phyloP scores from a whole-genome alignment of 2,329 filamentous ascomycete species.

The Colletotrichum sp. region DNA sequence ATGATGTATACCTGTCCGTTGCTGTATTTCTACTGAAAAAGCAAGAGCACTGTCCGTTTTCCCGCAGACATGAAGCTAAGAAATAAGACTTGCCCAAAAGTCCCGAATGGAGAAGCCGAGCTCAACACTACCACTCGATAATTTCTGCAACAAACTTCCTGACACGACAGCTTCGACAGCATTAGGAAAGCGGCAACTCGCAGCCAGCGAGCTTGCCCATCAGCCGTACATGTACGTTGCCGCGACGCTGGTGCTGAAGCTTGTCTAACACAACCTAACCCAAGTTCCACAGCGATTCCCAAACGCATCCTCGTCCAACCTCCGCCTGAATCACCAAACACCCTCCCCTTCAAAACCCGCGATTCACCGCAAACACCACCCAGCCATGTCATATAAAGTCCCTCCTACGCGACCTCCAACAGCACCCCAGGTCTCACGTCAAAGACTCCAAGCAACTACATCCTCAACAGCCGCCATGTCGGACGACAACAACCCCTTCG shows the following conservation, averaged over 20 bases:
- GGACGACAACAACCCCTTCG: background rate
- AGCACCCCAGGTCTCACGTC: rapidly evolving
- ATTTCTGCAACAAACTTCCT: background rate
- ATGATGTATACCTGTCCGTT: no score
- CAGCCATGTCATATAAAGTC: background rate
- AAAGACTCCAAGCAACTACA: background rate
- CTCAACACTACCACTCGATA: rapidly evolving
- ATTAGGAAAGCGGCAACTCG: background rate
- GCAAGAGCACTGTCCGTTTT: no score
- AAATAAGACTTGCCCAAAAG: rapidly evolving
- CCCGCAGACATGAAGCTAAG: rapidly evolving
- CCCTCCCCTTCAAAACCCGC: background rate
- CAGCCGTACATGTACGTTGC: background rate
- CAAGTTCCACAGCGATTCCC: background rate
- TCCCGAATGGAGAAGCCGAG: background rate
- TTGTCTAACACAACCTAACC: background rate
- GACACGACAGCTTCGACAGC: background rate
- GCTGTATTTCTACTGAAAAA: no score
- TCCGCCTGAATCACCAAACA: background rate
- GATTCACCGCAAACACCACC: background rate
- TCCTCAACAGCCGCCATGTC: background rate
- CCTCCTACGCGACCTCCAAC: background rate
- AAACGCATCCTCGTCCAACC: background rate
- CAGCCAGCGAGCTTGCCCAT: background rate
- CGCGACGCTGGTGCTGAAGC: background rate